A percentile compares a stretch with the other conserved stretches of the same genome.
Evolutionary conservation across 2,329 filamentous ascomycete genomes (phyloP).

Genomic region (Penicillium sp.): DNA sequence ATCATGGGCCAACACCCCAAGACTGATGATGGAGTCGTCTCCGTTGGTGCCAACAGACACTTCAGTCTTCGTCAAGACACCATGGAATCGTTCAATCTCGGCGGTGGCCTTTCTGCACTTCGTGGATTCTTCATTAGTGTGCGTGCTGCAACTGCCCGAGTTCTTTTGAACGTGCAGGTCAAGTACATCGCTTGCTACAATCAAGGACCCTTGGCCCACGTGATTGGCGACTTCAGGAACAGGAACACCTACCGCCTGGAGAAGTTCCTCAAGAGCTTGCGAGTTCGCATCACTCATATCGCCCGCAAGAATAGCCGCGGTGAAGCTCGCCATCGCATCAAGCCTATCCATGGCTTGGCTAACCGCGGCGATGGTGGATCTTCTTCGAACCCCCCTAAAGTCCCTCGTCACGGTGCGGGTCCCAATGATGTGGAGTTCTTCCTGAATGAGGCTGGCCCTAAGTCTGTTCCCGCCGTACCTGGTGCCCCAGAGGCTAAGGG

Average conservation of each 20-base stretch:
- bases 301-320: slow-evolving; percentile 37
- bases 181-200: slow-evolving; percentile 61
- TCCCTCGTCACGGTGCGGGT: slow-evolving; percentile 45
- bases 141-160: slow-evolving; percentile 57
- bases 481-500: slow-evolving; percentile 16
- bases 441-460: slow-evolving; percentile 33
- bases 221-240: slow-evolving; percentile 36
- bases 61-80: slow-evolving; percentile 44
- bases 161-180: slow-evolving; percentile 65
- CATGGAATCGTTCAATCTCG: slow-evolving; percentile 44
- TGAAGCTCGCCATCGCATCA: slow-evolving; percentile 38
- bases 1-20: slow-evolving; percentile 54
- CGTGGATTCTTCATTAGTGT: slow-evolving; percentile 65
- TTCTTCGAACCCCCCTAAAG: slow-evolving; percentile 38
- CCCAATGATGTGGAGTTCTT: slow-evolving; percentile 59
- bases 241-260: slow-evolving; percentile 25
- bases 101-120: slow-evolving; percentile 56
- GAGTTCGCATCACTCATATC: slow-evolving; percentile 45
- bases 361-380: slow-evolving; percentile 37
- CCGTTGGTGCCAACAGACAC: slow-evolving; percentile 56
- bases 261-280: slow-evolving; percentile 43
- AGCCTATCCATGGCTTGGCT: slow-evolving; percentile 52
- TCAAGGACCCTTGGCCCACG: slow-evolving; percentile 39
- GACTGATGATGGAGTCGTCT: slow-evolving; percentile 41
- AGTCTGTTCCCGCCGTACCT: slow-evolving; percentile 11